phyloP scores from a whole-genome alignment of 2,329 filamentous ascomycete species.

The Apiospora koreana region DNA sequence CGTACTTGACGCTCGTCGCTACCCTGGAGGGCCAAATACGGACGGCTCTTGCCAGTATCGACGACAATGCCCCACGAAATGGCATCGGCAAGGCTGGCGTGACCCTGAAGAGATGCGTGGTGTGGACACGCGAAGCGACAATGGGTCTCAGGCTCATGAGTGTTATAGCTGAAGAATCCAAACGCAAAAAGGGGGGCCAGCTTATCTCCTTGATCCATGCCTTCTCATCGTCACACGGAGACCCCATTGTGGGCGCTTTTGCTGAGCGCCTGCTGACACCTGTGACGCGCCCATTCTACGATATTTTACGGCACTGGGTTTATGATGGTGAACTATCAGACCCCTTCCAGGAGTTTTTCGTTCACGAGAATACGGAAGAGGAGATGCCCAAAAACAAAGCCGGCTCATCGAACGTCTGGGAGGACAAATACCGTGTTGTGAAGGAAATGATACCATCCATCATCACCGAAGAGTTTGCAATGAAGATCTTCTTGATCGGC shows the following conservation, averaged over 20 bases:
- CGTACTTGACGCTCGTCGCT: conserved; percentile 87
- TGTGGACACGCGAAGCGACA: conserved; percentile 96
- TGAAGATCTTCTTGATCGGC: conserved; percentile 95
- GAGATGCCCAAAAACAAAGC: conserved; percentile 48
- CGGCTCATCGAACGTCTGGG: conserved; percentile 89
- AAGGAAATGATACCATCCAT: conserved; percentile 89
- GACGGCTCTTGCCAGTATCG: conserved; percentile 73
- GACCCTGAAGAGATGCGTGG: conserved; percentile 90
- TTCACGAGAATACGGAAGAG: conserved; percentile 73
- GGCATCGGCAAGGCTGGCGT: conserved; percentile 85
- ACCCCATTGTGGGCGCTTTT: conserved; percentile 91
- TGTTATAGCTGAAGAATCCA: conserved; percentile 88
- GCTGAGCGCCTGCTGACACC: conserved; percentile 85
- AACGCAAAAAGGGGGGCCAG: conserved; percentile 80
- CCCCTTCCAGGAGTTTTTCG: conserved; percentile 93
- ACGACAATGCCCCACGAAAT: conserved; percentile 65
- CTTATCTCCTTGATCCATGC: conserved; percentile 91
- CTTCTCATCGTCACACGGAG: conserved; percentile 91
- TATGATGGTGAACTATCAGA: conserved; percentile 98
- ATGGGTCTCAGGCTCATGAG: conserved; percentile 94
- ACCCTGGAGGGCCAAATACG: conserved; percentile 92
- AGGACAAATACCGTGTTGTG: conserved; percentile 91
- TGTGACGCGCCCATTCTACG: conserved; percentile 93
- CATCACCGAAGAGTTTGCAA: conserved; percentile 88
- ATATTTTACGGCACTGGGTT: conserved; percentile 94